Evolutionary conservation across 1,284 basidiomycete species (phyloP), one percentile per base, ranked within the genome.

Genomic region (Microbotryum silenes-acaulis): DNA sequence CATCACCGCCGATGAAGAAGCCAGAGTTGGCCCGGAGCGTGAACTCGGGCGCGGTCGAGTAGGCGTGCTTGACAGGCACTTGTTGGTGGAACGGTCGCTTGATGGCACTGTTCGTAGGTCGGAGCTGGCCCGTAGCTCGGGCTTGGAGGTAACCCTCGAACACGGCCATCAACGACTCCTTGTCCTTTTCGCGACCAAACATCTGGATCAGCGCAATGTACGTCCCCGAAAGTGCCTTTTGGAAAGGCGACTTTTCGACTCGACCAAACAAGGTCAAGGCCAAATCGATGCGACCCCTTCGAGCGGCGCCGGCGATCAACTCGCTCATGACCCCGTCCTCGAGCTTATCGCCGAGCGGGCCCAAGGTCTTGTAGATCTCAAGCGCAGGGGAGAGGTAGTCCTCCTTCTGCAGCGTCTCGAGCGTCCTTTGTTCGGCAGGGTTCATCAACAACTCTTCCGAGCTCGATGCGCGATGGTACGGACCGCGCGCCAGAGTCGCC

Each of bases 381-480:
- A 89, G 77, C 0, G 89, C 89, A 0, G 83, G 81, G 0, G 76
- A 72, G 64, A 90, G 85, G 68, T 89, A 89, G 70, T 83, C 81
- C 74, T 91, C 89, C 50, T 77, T 71, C 27, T 78, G 77, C 16
- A 88, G 77, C 1, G 70, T 60, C 0, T 73, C 72, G 52, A 63
- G 51, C 18, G 56, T 57, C 50, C 62, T 55, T 25, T 29, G 59
- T 16, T 62, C 61, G 8, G 21, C 56, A 42, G 37, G 37, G 37
- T 9, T 33, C 55, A 42, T 21, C 27, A 23, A 18, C 48, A 50
- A 25, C 31, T 49, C 21, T 21, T 9, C 16, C 37, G 37, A 18
- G 37, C 12, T 6, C 37, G 37, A 42, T 18, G 37, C 16, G 37
- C 29, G 29, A n/a, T 50, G 53, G 48, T 23, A 56, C 23, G 49